Evolutionary conservation across 495 filamentous ascomycete genomes (phyloP).

Genomic region (Neurospora sp.): DNA sequence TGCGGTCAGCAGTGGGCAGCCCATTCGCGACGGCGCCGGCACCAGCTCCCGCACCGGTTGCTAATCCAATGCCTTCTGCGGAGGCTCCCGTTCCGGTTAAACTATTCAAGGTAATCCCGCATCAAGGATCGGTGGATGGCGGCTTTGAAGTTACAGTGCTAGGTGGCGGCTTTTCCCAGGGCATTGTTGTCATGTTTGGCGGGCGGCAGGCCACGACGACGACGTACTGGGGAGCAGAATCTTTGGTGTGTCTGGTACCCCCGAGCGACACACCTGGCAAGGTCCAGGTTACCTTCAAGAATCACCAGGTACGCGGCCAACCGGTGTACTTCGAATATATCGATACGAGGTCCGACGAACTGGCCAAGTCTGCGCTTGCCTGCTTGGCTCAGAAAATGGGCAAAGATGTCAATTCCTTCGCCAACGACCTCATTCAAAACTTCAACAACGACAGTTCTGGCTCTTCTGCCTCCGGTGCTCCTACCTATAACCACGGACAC

Average conservation of each 20-base stretch:
- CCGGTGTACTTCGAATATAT: constrained; percentile 62
- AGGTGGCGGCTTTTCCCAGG: constrained; percentile 68
- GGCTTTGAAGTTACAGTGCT: constrained; percentile 79
- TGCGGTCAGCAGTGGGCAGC: constrained; percentile 46
- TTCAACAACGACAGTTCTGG: constrained; percentile 11
- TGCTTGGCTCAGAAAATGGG: constrained; percentile 48
- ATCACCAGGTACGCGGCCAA: constrained; percentile 26
- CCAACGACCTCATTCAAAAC: neutral
- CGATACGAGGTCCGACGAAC: constrained; percentile 67
- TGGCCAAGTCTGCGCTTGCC: constrained; percentile 50
- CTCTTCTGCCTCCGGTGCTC: constrained; percentile 11
- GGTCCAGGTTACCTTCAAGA: constrained; percentile 65
- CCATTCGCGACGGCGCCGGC: neutral
- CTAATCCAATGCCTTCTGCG: neutral
- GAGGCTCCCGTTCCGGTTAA: neutral
- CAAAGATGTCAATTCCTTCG: neutral
- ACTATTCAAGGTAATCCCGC: constrained; percentile 57
- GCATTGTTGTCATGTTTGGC: constrained; percentile 81
- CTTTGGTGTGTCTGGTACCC: constrained; percentile 76
- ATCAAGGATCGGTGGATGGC: constrained; percentile 69
- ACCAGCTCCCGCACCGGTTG: neutral
- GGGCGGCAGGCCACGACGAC: constrained; percentile 66
- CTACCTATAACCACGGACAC: constrained; percentile 8
- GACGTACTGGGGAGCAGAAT: constrained; percentile 71
- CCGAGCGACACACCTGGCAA: constrained; percentile 57